phyloP scores from a whole-genome alignment of 2,329 filamentous ascomycete genomes.

The Oidium heveae region DNA sequence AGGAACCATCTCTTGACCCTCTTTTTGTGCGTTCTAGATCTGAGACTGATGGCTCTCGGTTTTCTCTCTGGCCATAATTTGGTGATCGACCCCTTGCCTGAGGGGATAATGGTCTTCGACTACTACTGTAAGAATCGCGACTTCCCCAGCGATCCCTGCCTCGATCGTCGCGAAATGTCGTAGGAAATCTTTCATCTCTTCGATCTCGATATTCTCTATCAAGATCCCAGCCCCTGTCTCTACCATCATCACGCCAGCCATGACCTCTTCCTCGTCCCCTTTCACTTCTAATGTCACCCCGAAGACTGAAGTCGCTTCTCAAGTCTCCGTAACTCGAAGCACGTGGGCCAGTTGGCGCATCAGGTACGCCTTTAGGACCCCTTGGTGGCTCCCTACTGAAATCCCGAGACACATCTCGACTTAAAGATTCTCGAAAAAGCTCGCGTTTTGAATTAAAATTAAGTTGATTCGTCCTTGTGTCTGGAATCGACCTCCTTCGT shows the following conservation, averaged over 20 bases:
- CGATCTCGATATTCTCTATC: conserved; percentile 28
- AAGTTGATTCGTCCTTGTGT: conserved; percentile 17
- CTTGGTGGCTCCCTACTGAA: conserved; percentile 28
- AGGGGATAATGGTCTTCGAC: conserved; percentile 36
- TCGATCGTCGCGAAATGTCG: conserved; percentile 29
- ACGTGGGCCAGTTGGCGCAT: conserved; percentile 35
- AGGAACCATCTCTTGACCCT: conserved; percentile 46
- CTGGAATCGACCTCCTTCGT: conserved; percentile 11
- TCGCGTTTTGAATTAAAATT: conserved; percentile 36
- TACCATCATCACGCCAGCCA: conserved; percentile 31
- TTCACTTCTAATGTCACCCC: conserved; percentile 27
- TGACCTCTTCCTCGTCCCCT: conserved; percentile 18
- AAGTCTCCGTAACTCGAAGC: conserved; percentile 34
- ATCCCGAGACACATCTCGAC: conserved; percentile 11
- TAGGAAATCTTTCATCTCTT: conserved; percentile 21
- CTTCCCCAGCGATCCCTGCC: conserved; percentile 5
- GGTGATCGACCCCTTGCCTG: conserved; percentile 36
- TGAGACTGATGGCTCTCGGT: conserved; percentile 21
- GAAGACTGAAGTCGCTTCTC: conserved; percentile 21
- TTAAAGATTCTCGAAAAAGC: conserved; percentile 24
- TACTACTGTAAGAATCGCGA: conserved; percentile 19
- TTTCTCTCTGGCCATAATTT: conserved; percentile 29
- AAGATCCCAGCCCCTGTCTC: conserved; percentile 25
- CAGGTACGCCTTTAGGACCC: conserved; percentile 54
- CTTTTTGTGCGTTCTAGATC: conserved; percentile 42